Base-by-base conservation (phyloP, 1,284 basidiomycete genomes). In the Lignosus rhinocerotis region DNA sequence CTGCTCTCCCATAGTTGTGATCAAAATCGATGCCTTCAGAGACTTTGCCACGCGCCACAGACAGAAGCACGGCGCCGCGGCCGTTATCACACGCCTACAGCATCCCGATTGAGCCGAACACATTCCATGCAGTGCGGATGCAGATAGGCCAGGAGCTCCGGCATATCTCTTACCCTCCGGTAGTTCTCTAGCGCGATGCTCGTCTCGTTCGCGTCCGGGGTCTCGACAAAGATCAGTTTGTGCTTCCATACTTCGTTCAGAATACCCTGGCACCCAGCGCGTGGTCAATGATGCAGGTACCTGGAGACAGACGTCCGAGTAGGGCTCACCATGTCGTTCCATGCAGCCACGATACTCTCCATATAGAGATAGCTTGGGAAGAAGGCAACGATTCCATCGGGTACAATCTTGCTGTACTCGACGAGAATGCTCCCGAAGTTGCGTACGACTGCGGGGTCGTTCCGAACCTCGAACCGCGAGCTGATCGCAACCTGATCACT, bases 1-100 rank as follows among this genome's bases (percentile, higher is more conserved):
- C 97, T 65, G 97, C 97, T 55, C 97, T 86, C 7, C 97, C 97
- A 72, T 99, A 99, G 72, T 98, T 96, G 74, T 99, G 97, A 73
- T 99, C 97, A 70, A 99, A 99, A 86, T 99, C 97, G 71, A 99
- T 99, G 6, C 97, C 97, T 77, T 99, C 97, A 0, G 97, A 99
- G 0, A 99, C 97, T 75, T 99, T 99, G 7, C 97, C 97, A 80
- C 97, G 87, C 19, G 97, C 97, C 45, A 99, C 97, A 21, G 96
- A 98, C 21, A 99, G 81, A 42, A 99, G 78, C 41, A 99, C 96
- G 7, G 97, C 97, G 0, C 97, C 97, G 54, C 97, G 87, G 21
- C 97, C 97, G 71, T 99, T 99, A 76, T 99, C 96, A 73, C 97
- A 99, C 31, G 97, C 97, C 93, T 96, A 31, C 19, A 31, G 33